Percentiles rank a stretch among this genome's conserved stretches.
phyloP scores from a whole-genome alignment of 805 yeast genomes.

The Ogataea wickerhamii region DNA sequence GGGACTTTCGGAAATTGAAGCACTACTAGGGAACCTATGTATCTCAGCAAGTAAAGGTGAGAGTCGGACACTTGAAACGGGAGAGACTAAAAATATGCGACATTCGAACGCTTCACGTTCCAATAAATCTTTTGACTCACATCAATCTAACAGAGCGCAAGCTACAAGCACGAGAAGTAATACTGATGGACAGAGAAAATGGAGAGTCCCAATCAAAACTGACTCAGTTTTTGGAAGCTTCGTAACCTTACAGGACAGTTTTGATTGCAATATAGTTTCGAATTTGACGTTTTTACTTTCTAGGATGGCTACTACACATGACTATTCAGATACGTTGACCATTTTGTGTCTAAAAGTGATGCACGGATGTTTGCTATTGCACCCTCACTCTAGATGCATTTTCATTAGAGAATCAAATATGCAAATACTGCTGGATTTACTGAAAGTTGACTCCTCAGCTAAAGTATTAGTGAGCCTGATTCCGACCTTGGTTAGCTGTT shows the following conservation, averaged over 20 bases:
- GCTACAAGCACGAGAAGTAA: not conserved
- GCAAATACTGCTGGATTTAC: slow-evolving; percentile 30
- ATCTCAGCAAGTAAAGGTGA: not conserved
- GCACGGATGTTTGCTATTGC: slow-evolving; percentile 60
- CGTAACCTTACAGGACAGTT: slow-evolving; percentile 46
- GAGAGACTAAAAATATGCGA: not conserved
- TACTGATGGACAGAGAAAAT: slow-evolving; percentile 11
- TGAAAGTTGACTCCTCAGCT: slow-evolving; percentile 18
- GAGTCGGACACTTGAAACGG: slow-evolving; percentile 3
- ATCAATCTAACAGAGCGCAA: not conserved
- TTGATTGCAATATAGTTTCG: slow-evolving; percentile 47
- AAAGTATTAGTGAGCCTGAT: slow-evolving; percentile 39
- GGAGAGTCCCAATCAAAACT: slow-evolving; percentile 27
- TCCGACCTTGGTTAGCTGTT: slow-evolving; percentile 52
- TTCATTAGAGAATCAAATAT: slow-evolving; percentile 43
- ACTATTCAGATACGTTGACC: slow-evolving; percentile 16
- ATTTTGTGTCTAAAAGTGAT: slow-evolving; percentile 36
- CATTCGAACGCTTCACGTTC: too few relatives aligned
- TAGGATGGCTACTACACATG: slow-evolving; percentile 10
- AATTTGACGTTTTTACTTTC: slow-evolving; percentile 31
- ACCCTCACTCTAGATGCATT: slow-evolving; percentile 49
- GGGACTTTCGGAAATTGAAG: slow-evolving; percentile 8
- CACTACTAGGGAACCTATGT: slow-evolving; percentile 13
- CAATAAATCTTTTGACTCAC: not conserved
- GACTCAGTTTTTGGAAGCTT: slow-evolving; percentile 38